Conservation (phyloP, 441 rosid genomes). For the Adansonia gregorii region DNA sequence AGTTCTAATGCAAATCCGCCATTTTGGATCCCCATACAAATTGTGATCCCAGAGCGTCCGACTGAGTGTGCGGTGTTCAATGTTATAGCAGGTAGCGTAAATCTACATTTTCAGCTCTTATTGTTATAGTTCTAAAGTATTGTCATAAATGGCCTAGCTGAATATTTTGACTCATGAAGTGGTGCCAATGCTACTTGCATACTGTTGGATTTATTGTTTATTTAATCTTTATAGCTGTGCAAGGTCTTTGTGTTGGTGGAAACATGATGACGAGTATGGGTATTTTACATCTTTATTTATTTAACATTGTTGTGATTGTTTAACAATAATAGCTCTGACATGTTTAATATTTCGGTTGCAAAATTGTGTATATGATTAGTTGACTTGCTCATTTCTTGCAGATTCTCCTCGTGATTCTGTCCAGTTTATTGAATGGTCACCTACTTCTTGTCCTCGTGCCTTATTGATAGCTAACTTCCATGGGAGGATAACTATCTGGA, state of each 20-base stretch:
- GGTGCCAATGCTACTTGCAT: neutral
- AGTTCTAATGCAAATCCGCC: conserved; percentile 94
- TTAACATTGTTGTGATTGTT: neutral
- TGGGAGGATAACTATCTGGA: conserved; percentile 97
- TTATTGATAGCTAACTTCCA: conserved; percentile 93
- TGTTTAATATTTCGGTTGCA: neutral
- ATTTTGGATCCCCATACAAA: conserved; percentile 98
- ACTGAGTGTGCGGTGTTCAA: conserved; percentile 93
- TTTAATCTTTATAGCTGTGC: neutral
- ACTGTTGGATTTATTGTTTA: neutral
- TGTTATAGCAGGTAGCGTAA: conserved; percentile 82
- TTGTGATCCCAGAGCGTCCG: conserved; percentile 95
- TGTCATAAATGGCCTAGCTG: neutral
- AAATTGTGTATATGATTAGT: conserved; percentile 14
- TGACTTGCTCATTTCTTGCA: conserved; percentile 39
- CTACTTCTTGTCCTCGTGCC: conserved; percentile 93
- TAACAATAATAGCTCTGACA: conserved; percentile 2
- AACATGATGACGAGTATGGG: neutral
- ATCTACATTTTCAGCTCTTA: neutral
- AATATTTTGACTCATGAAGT: conserved; percentile 6
- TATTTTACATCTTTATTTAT: neutral
- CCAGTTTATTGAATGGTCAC: conserved; percentile 99
- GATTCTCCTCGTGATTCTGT: conserved; percentile 99
- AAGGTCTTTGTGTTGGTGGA: neutral
- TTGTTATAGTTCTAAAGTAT: neutral